Evolutionary conservation across 768 basidiomycete genomes (phyloP).

Genomic region (Nidularia pulvinata): DNA sequence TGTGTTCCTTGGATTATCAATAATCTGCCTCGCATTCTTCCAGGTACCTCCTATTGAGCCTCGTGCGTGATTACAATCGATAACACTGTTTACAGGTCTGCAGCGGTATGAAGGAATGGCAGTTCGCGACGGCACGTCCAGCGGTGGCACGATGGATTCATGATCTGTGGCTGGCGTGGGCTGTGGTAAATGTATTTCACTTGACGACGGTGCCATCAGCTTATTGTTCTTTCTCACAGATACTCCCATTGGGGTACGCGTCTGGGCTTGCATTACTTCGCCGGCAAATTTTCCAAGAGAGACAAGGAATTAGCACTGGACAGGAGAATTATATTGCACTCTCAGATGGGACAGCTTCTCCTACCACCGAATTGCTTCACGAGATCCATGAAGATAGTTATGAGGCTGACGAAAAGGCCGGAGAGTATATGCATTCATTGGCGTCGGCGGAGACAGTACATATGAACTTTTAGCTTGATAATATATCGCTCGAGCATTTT

Average conservation of each 20-base stretch:
- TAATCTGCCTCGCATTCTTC: slow-evolving; percentile 49
- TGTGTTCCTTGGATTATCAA: slow-evolving; percentile 45
- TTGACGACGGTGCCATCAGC: background rate
- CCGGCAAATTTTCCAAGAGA: slow-evolving; percentile 41
- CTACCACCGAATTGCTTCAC: slow-evolving; percentile 9
- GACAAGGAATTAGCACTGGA: slow-evolving; percentile 10
- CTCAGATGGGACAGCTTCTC: slow-evolving; percentile 9
- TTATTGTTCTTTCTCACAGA: slow-evolving; percentile 19
- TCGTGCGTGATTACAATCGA: background rate
- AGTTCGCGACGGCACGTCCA: slow-evolving; percentile 28
- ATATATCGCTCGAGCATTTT: too few relatives aligned
- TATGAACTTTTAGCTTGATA: slow-evolving; percentile 5
- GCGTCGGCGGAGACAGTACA: background rate
- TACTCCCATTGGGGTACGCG: slow-evolving; percentile 43
- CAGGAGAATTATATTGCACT: slow-evolving; percentile 21
- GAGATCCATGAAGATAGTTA: slow-evolving; percentile 12
- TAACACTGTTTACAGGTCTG: slow-evolving; percentile 23
- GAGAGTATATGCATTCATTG: slow-evolving; percentile 2
- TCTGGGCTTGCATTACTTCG: slow-evolving; percentile 39
- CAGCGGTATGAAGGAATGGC: slow-evolving; percentile 46
- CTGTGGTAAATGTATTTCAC: slow-evolving; percentile 30
- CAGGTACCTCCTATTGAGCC: slow-evolving; percentile 32
- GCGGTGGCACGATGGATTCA: slow-evolving; percentile 33
- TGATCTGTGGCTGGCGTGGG: slow-evolving; percentile 44
- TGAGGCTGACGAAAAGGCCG: background rate